phyloP scores from a whole-genome alignment of 495 filamentous ascomycete genomes.

The Penicillium bovifimosum region DNA sequence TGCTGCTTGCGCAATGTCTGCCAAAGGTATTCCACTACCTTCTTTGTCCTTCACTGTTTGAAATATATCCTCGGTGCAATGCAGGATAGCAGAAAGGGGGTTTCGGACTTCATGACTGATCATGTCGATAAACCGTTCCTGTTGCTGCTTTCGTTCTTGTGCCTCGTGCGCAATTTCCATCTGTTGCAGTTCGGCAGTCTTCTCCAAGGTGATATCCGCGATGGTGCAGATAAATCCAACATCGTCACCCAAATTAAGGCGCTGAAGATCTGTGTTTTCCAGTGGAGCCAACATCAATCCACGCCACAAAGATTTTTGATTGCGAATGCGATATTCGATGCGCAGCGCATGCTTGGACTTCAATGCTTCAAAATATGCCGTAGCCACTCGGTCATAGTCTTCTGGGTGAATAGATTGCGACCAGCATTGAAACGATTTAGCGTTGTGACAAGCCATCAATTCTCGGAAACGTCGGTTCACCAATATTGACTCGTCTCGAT shows the following conservation, averaged over 20 bases:
- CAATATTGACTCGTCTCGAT: constrained; percentile 12
- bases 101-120: constrained; percentile 87
- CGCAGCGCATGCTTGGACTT: neutral
- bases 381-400: constrained; percentile 12
- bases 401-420: constrained; percentile 13
- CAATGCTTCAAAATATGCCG: constrained; percentile 8
- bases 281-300: constrained; percentile 16
- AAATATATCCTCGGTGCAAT: too few relatives aligned
- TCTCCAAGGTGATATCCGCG: constrained; percentile 42
- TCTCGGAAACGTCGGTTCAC: constrained; percentile 16
- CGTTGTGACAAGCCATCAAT: neutral
- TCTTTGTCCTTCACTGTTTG: too few relatives aligned
- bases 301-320: constrained; percentile 11
- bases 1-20: constrained; percentile 55
- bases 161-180: constrained; percentile 59
- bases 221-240: constrained; percentile 23
- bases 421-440: constrained; percentile 6
- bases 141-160: constrained; percentile 59
- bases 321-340: constrained; percentile 10
- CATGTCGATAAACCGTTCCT: constrained; percentile 86
- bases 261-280: neutral
- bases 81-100: constrained; percentile 72
- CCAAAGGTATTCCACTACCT: constrained; percentile 6
- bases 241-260: constrained; percentile 5
- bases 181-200: constrained; percentile 43